phyloP scores from a whole-genome alignment of 768 basidiomycete species.

The Bullera alba region DNA sequence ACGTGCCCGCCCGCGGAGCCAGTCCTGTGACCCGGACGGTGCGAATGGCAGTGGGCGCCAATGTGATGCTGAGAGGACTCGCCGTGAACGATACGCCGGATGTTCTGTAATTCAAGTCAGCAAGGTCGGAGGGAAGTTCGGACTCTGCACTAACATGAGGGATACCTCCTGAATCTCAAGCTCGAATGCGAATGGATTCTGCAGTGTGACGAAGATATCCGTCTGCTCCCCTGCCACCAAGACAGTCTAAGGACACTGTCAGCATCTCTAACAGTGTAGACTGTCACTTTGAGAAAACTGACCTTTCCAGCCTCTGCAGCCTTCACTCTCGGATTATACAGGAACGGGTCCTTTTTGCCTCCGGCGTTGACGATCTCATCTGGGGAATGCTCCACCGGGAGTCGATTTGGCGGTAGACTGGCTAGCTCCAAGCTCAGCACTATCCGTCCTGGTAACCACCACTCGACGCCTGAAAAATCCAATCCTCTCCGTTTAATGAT shows the following conservation, averaged over 20 bases:
- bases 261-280: neutral
- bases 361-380: slow-evolving; percentile 23
- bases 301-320: slow-evolving; percentile 59
- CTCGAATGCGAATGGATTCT: slow-evolving; percentile 88
- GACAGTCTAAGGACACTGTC: slow-evolving; percentile 52
- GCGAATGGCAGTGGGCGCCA: slow-evolving; percentile 71
- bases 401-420: slow-evolving; percentile 64
- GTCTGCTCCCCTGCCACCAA: slow-evolving; percentile 76
- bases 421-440: slow-evolving; percentile 66
- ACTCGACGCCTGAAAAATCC: slow-evolving; percentile 54
- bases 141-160: slow-evolving; percentile 58
- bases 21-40: slow-evolving; percentile 64
- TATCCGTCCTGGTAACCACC: slow-evolving; percentile 74
- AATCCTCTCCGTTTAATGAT: slow-evolving; percentile 74
- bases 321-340: slow-evolving; percentile 73
- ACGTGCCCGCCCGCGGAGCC: slow-evolving; percentile 58
- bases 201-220: slow-evolving; percentile 75
- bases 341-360: slow-evolving; percentile 68
- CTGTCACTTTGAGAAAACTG: slow-evolving; percentile 17
- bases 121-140: neutral
- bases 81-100: slow-evolving; percentile 70
- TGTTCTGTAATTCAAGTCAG: slow-evolving; percentile 53
- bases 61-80: slow-evolving; percentile 56
- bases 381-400: slow-evolving; percentile 64
- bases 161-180: slow-evolving; percentile 75